These are phyloP conservation scores for Verticillium albo-atrum DNA, from an alignment of 2,329 filamentous ascomycete species.

Conservation along the genomic window DNA sequence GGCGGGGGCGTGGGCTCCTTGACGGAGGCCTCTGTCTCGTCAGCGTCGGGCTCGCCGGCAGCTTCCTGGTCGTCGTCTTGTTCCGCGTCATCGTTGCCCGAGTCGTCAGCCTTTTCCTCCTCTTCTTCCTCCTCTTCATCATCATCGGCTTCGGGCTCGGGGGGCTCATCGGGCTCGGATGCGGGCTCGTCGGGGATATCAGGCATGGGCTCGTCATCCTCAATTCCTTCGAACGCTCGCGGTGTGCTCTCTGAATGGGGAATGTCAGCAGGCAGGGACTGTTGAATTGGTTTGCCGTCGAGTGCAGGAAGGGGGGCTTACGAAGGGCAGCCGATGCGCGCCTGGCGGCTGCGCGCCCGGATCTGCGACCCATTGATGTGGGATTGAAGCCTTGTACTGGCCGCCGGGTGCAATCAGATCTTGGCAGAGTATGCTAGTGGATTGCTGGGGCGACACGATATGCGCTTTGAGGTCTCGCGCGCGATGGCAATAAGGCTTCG, in stretches of 20 bases:
- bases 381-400: neutral
- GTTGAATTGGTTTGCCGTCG: neutral
- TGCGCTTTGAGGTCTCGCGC: too few relatives aligned
- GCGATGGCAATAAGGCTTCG: too few relatives aligned
- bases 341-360: constrained; percentile 49
- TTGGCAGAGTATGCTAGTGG: too few relatives aligned
- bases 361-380: constrained; percentile 36
- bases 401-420: too few relatives aligned
- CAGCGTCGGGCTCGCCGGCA: constrained; percentile 31
- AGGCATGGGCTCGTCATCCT: constrained; percentile 35
- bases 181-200: constrained; percentile 19
- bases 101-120: constrained; percentile 47
- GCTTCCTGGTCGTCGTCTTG: constrained; percentile 19
- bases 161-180: constrained; percentile 16
- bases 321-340: constrained; percentile 49
- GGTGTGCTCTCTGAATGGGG: constrained; percentile 30
- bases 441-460: too few relatives aligned
- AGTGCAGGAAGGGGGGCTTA: constrained; percentile 25
- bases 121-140: constrained; percentile 45
- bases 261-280: neutral
- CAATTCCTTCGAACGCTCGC: constrained; percentile 29
- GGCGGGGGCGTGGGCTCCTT: constrained; percentile 54
- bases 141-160: constrained; percentile 24
- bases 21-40: constrained; percentile 31
- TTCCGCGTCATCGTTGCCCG: constrained; percentile 36